Conservation (phyloP, 2,329 filamentous ascomycete genomes). For the Sporothrix curviconia region DNA sequence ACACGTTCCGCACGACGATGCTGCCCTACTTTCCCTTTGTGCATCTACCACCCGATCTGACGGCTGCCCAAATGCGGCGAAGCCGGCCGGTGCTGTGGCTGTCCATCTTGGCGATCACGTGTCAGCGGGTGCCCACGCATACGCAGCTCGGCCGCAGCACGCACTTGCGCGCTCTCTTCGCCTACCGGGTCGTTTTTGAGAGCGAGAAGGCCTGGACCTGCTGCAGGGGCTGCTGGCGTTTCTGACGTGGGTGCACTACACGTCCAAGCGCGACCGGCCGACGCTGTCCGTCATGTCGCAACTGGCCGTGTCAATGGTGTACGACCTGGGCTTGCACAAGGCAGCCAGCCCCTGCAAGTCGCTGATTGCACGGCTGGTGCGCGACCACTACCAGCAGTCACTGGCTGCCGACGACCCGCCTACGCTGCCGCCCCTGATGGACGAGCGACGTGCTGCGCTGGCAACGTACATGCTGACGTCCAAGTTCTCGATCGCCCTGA, state of each 20-base stretch:
- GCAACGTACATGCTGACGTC: conserved; percentile 39
- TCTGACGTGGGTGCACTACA: conserved; percentile 18
- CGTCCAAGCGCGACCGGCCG: conserved; percentile 30
- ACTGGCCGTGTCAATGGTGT: conserved; percentile 36
- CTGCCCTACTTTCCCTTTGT: conserved; percentile 40
- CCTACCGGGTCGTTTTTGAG: conserved; percentile 39
- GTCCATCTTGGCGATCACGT: conserved; percentile 40
- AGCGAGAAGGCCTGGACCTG: conserved; percentile 43
- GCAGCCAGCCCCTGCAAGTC: not conserved
- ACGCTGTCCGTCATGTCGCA: conserved; percentile 37
- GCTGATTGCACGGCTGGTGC: conserved; percentile 15
- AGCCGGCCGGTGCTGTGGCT: conserved; percentile 44
- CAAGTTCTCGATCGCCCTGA: conserved; percentile 25
- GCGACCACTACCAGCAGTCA: conserved; percentile 7
- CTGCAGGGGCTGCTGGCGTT: conserved; percentile 41
- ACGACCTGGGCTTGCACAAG: conserved; percentile 41
- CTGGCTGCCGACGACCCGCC: conserved; percentile 16
- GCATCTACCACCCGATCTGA: conserved; percentile 30
- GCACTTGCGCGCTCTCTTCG: conserved; percentile 37
- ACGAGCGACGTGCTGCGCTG: conserved; percentile 43
- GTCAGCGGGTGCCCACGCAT: conserved; percentile 35
- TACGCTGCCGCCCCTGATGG: conserved; percentile 23
- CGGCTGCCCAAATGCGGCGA: conserved; percentile 31
- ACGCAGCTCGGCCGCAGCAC: conserved; percentile 33
- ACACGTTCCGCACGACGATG: conserved; percentile 34